Conservation (phyloP, 2,329 filamentous ascomycete species). For the Monascus ruber region DNA sequence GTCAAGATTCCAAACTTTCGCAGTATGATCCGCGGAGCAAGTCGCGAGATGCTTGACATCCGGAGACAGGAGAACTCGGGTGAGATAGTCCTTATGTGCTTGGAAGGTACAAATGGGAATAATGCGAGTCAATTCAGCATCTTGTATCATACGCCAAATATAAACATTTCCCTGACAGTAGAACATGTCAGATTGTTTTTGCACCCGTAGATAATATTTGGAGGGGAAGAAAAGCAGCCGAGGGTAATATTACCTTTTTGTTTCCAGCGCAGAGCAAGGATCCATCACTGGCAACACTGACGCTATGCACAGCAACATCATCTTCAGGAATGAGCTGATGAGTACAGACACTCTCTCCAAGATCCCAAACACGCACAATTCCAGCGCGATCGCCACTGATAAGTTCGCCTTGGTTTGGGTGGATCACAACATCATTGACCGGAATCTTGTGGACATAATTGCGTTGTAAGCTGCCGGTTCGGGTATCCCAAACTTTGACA, state of each 20-base stretch:
- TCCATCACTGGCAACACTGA: constrained; percentile 91
- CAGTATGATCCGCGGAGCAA: constrained; percentile 86
- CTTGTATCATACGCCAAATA: constrained; percentile 87
- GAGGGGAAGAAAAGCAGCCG: not conserved
- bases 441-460: constrained; percentile 84
- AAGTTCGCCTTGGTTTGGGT: constrained; percentile 95
- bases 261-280: constrained; percentile 88
- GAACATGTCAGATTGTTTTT: constrained; percentile 1
- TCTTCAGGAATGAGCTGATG: constrained; percentile 95
- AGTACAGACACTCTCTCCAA: constrained; percentile 93
- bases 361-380: constrained; percentile 89
- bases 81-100: constrained; percentile 87
- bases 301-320: constrained; percentile 83
- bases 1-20: constrained; percentile 93
- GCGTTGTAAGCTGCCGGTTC: constrained; percentile 73
- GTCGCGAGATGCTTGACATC: constrained; percentile 92
- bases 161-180: constrained; percentile 74
- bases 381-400: constrained; percentile 91
- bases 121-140: constrained; percentile 68
- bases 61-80: constrained; percentile 77
- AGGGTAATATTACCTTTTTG: constrained; percentile 53
- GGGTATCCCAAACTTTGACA: constrained; percentile 94
- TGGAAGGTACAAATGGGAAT: constrained; percentile 80
- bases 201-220: not conserved
- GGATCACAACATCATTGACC: constrained; percentile 97